These are phyloP conservation scores for Crithidia thermophila DNA, from an alignment of 208 protist species.

Conservation along the genomic window DNA sequence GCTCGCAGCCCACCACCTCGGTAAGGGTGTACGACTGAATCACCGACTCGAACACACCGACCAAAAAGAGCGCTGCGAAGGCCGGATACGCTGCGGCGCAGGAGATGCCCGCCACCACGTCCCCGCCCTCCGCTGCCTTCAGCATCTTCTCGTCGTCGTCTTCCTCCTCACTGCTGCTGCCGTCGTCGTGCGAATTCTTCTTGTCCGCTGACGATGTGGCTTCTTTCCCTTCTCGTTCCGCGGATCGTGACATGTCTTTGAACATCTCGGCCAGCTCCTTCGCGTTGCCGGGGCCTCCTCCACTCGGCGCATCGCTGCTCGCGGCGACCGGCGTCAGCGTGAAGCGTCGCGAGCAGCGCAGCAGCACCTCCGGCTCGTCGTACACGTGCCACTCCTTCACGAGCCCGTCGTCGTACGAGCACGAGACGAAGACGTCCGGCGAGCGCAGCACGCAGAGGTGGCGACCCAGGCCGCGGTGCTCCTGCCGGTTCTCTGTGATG, in stretches of 20 bases:
- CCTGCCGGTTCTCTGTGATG: constrained; percentile 20
- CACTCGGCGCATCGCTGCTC: background rate
- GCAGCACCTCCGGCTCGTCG: constrained; percentile 63
- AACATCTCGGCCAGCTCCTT: constrained; percentile 31
- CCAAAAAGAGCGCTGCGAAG: constrained; percentile 72
- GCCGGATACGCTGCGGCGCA: constrained; percentile 58
- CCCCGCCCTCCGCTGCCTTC: constrained; percentile 13
- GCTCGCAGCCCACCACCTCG: constrained; percentile 74
- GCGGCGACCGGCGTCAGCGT: constrained; percentile 30
- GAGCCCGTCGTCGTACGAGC: constrained; percentile 70
- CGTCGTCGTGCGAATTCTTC: background rate
- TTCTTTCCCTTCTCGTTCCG: constrained; percentile 1
- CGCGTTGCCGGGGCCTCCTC: background rate
- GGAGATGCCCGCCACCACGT: constrained; percentile 49
- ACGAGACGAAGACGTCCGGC: constrained; percentile 74
- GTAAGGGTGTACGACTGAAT: constrained; percentile 70
- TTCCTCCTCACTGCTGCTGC: background rate
- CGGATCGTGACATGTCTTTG: constrained; percentile 12
- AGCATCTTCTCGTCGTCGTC: constrained; percentile 9
- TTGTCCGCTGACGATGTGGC: background rate
- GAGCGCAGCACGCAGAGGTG: constrained; percentile 59
- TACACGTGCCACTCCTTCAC: constrained; percentile 90
- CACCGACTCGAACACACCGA: constrained; percentile 65
- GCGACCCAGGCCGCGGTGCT: constrained; percentile 43
- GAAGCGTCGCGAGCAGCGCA: constrained; percentile 71